Evolutionary conservation across 192 early-diverging fungal genomes (phyloP), one percentile per base, ranked within the genome.

Genomic region (Funneliformis mosseae): DNA sequence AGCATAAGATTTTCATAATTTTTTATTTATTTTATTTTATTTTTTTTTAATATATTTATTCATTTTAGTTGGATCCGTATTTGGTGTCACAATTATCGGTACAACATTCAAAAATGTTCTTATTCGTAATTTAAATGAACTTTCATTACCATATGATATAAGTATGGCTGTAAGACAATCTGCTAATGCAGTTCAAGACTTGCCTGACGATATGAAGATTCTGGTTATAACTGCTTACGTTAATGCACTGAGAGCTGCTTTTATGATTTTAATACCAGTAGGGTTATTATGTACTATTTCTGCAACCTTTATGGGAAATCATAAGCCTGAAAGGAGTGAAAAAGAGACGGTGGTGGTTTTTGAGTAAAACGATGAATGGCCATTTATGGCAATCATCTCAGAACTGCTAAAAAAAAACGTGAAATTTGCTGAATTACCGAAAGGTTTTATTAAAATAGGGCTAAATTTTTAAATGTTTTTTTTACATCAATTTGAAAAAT

Each of bases 81-180:
- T 94, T 76, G 93, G 93, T 9, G 71, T 94, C 72, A 90, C 92
- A 18, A 89, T 93, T 78, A 86, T 88, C 16, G 91, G 90, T n/a
- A 88, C 93, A 39, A 82, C 93, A 46, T 90, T 93, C 84, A 90
- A 83, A 79, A 86, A 87, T 80, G 86, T 86, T 10, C 82, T 92
- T n/a, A 48, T 10, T 55, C 4, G 3, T 5, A 21, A 55, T 55
- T 18, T 55, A 4, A 16, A 55, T 5, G 18, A 21, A 2, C 4
- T 21, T 55, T 12, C 48, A 55, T 18, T 55, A 5, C 14, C 48
- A 55, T 4, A 4, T 21, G 48, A 55, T 18, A 3, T 21, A 0
- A 18, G 4, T 55, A 0, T 0, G 0, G 16, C 48, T 3, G 16
- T 55, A 55, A 55, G 18, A 55, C 2, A 18, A 14, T 55, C 48